Base-by-base conservation (phyloP, 257 asterid species). In the Primulina tabacum region DNA sequence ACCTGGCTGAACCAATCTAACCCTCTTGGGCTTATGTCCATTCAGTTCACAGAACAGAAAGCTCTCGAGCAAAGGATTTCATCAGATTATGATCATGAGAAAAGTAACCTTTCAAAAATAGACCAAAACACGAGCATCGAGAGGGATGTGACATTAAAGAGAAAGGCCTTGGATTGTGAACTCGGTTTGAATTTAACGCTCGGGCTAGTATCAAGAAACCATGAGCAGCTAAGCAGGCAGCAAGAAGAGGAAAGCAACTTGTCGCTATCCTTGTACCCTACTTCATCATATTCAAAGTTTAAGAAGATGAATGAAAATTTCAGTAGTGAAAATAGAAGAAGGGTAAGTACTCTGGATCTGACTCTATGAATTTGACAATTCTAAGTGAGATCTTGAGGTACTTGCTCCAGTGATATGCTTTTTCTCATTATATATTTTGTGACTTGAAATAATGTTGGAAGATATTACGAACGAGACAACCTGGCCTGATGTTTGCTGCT, bases 371-470 rank as follows among this genome's bases (percentile, higher is more conserved):
- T 82, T 76, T 21, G 35, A 60, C 28, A 59, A 76, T 82, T 79
- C 80, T 79, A 82, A 82, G 86, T 76, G 84, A 77, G 85, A 81
- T 74, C 80, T 71, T 74, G 82, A 81, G 82, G 85, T 81, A 81
- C 85, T 81, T 78, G 80, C 75, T 74, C 77, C 34, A 50, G 16
- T 16, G 12, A 53, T 67, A 66, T 66, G 57, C 58, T 28, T 62
- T 35, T 67, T 40, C 62, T 33, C 0, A 5, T 29, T 26, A 2
- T 43, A 43, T 9, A 16, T 71, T 24, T 4, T 69, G 32, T 65
- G 30, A 14, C 24, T 21, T 7, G 1, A 40, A 40, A 33, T 33
- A 26, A 62, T 62, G 57, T 50, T 50, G 5, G 8, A 16, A 50
- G 18, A 5, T 50, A 4, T 50, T 50, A 6, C 17, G 8, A 3